Conservation (phyloP, 1,284 basidiomycete genomes). For the Rhodotorula sp. region DNA sequence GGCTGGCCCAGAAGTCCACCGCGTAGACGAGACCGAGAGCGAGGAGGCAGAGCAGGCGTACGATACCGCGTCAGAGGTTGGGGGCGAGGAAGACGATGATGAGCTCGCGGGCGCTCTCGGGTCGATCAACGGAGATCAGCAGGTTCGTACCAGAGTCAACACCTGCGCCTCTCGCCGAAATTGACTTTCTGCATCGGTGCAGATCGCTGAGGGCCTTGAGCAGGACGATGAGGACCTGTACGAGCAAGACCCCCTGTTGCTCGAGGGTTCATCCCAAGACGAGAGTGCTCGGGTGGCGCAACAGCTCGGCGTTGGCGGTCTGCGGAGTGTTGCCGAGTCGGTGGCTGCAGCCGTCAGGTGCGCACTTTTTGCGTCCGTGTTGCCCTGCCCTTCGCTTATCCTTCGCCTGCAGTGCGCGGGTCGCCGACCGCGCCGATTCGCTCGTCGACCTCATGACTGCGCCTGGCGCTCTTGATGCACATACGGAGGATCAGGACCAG, state of each 20-base stretch:
- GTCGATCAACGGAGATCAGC: background rate
- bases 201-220: background rate
- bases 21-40: background rate
- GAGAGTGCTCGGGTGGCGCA: no score
- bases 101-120: background rate
- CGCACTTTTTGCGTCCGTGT: no score
- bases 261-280: background rate
- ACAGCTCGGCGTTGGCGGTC: no score
- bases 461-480: background rate
- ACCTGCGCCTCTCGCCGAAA: background rate
- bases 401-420: background rate
- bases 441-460: background rate
- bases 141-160: background rate
- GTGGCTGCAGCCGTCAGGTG: no score
- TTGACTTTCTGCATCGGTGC: no score
- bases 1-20: no score
- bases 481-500: background rate
- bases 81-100: background rate
- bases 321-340: no score
- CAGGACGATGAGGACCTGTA: background rate
- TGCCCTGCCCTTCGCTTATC: background rate
- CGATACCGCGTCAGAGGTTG: background rate
- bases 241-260: background rate
- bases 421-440: constrained; percentile 4
- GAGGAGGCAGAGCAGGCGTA: background rate